Evolutionary conservation across 2,329 filamentous ascomycete genomes (phyloP).

Genomic region (Penicillium griseofulvum): DNA sequence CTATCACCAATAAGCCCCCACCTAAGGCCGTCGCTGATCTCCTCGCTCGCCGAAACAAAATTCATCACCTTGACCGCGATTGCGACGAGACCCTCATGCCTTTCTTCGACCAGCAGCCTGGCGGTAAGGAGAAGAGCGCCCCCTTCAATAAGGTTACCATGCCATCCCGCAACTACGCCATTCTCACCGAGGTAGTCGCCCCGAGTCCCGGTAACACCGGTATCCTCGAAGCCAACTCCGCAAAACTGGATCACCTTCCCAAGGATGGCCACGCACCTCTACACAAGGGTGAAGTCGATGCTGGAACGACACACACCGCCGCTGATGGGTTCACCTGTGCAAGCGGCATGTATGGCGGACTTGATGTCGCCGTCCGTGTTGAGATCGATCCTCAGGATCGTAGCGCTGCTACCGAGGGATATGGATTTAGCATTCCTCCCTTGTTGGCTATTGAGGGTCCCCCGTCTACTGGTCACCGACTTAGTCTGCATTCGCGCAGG

Average conservation of each 20-base stretch:
- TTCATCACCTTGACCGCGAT: conserved; percentile 61
- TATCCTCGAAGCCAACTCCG: conserved; percentile 17
- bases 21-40: conserved; percentile 64
- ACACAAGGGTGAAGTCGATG: conserved; percentile 71
- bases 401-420: conserved; percentile 46
- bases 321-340: conserved; percentile 50
- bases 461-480: conserved; percentile 12
- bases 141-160: conserved; percentile 82
- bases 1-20: conserved; percentile 67
- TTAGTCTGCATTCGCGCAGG: conserved; percentile 21
- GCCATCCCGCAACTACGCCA: conserved; percentile 65
- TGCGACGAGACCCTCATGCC: conserved; percentile 65
- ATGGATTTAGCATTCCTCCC: conserved; percentile 45
- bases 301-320: conserved; percentile 75
- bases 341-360: conserved; percentile 40
- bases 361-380: conserved; percentile 48
- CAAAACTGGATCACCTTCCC: conserved; percentile 31
- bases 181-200: conserved; percentile 54
- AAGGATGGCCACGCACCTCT: conserved; percentile 70
- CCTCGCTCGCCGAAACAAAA: conserved; percentile 62
- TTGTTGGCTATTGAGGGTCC: conserved; percentile 19
- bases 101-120: conserved; percentile 62
- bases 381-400: conserved; percentile 47
- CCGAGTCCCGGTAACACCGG: conserved; percentile 23
- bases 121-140: conserved; percentile 60